Conservation (phyloP, 768 basidiomycete genomes). For the Suillus paluster region DNA sequence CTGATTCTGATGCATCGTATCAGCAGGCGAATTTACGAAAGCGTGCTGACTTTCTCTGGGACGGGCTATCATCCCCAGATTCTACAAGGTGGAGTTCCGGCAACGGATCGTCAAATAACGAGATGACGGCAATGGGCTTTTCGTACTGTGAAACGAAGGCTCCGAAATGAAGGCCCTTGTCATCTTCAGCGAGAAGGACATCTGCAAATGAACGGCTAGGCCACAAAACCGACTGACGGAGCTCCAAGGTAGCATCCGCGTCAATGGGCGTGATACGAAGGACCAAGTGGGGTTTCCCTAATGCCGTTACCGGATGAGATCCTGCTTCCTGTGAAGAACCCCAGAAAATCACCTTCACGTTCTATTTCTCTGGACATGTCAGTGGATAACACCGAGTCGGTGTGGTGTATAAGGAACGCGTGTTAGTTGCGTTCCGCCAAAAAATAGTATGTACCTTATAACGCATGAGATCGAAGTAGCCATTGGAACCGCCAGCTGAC, state of each 20-base stretch:
- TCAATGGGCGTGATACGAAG: constrained; percentile 38
- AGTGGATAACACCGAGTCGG: neutral
- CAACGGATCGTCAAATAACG: constrained; percentile 53
- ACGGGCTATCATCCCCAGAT: constrained; percentile 8
- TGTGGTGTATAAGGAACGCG: neutral
- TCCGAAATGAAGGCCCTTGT: constrained; percentile 55
- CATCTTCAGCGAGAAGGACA: constrained; percentile 57
- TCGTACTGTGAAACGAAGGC: constrained; percentile 48
- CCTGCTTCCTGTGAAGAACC: neutral
- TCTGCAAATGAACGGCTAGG: constrained; percentile 52
- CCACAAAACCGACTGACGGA: constrained; percentile 65
- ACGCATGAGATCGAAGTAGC: too few species aligned
- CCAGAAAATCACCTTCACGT: neutral
- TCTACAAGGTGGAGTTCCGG: constrained; percentile 17
- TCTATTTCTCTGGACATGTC: neutral
- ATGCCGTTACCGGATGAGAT: neutral
- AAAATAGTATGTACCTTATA: too few species aligned
- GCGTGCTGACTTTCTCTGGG: constrained; percentile 35
- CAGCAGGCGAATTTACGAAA: constrained; percentile 70
- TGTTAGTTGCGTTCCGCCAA: neutral
- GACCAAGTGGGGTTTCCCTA: neutral
- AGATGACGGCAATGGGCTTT: constrained; percentile 56
- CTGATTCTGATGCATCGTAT: constrained; percentile 50
- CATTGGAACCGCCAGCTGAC: neutral
- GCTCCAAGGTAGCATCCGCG: constrained; percentile 47